Evolutionary conservation across 805 yeast species (phyloP), one percentile per base, ranked within the genome.

Genomic region (Candida railenensis): DNA sequence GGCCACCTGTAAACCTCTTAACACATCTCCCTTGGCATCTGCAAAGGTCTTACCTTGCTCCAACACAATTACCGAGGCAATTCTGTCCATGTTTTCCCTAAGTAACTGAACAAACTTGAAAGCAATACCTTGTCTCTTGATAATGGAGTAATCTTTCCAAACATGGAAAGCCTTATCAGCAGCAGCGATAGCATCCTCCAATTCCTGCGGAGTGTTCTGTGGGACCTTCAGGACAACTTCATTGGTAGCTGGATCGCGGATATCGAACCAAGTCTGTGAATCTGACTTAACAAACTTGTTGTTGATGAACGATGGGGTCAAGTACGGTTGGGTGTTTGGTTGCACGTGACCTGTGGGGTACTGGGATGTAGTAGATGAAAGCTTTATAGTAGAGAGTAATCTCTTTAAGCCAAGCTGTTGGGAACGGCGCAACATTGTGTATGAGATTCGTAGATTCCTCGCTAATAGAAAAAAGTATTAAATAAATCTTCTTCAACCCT

Each of bases 171-270:
- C 87, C 34, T 62, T 66, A 47, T 76, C 74, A 4, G 90, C 89
- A 21, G 85, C 69, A 32, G 74, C 81, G 43, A 85, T 82, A 5
- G 91, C 90, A 18, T 73, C 76, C 48, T 76, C 78, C 58, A 85
- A 69, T 64, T 85, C 92, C 44, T 69, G 77, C 4, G 76, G 78
- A 15, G 92, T 85, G 34, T 81, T 73, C 67, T 85, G 90, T 4
- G 92, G 91, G 20, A 85, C 90, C 53, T 77, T 73, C 25, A 86
- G 73, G 36, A 86, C 81, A 40, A 84, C 78, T 52, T 70, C 59
- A 63, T 84, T 78, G 45, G 92, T 85, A 48, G 91, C 87, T 19
- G 92, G 92, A 61, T 85, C 92, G 62, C 75, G 81, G 45, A 86
- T 75, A 51, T 84, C 89, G 56, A 76, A 81, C 89, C 89, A 76